Percentiles rank a stretch among this genome's conserved stretches.
phyloP scores from a whole-genome alignment of 1,139 yeast genomes.

The Candida sp. region DNA sequence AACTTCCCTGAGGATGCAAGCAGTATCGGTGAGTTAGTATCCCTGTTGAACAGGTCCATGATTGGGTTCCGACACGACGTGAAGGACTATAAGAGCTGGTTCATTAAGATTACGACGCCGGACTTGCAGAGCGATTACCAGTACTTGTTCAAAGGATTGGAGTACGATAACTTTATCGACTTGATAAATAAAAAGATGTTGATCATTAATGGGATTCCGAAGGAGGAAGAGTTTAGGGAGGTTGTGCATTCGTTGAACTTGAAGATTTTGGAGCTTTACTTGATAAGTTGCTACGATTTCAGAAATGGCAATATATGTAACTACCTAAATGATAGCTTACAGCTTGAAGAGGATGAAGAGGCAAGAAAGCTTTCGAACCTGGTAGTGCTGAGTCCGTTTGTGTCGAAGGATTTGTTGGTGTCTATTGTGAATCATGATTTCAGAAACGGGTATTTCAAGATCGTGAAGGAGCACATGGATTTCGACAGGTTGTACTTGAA shows the following conservation, averaged over 20 bases:
- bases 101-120: slow-evolving; percentile 16
- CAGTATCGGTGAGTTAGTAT: background rate
- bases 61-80: background rate
- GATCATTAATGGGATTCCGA: slow-evolving; percentile 23
- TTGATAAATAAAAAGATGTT: slow-evolving; percentile 42
- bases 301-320: slow-evolving; percentile 31
- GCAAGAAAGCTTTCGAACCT: background rate
- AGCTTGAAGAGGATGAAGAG: background rate
- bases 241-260: slow-evolving; percentile 16
- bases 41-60: background rate
- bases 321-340: slow-evolving; percentile 22
- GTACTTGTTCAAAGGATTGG: slow-evolving; percentile 24
- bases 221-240: slow-evolving; percentile 6
- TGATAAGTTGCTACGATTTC: slow-evolving; percentile 39
- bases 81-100: slow-evolving; percentile 4
- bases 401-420: slow-evolving; percentile 2
- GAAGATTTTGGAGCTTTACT: slow-evolving; percentile 33
- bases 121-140: slow-evolving; percentile 36
- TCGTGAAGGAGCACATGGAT: slow-evolving; percentile 14
- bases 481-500: slow-evolving; percentile 22
- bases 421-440: slow-evolving; percentile 7
- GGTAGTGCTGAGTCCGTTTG: slow-evolving; percentile 8
- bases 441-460: slow-evolving; percentile 9
- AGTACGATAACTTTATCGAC: slow-evolving; percentile 31
- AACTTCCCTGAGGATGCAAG: slow-evolving; percentile 6